Evolutionary conservation across 1,284 basidiomycete species (phyloP).

Genomic region (Blastosporella zonata): DNA sequence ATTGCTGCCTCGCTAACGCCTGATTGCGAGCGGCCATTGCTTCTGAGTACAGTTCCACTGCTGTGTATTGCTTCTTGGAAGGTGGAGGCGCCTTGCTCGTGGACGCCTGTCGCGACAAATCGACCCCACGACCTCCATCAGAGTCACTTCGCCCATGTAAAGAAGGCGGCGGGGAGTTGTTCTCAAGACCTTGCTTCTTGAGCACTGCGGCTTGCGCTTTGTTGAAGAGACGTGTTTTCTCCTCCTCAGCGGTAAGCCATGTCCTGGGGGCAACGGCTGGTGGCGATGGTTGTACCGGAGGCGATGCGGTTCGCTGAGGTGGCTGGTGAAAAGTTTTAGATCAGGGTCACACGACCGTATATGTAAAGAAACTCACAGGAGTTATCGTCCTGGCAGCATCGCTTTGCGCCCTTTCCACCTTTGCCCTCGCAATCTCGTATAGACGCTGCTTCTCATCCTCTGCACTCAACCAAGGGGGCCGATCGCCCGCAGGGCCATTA

Average conservation of each 20-base stretch:
- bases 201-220: conserved; percentile 58
- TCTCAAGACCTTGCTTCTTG: conserved; percentile 41
- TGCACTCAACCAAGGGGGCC: conserved; percentile 36
- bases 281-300: background rate
- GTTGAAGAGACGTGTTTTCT: conserved; percentile 67
- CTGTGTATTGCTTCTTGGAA: conserved; percentile 7
- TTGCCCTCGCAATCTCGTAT: conserved; percentile 63
- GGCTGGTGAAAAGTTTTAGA: conserved; percentile 5
- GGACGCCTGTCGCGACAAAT: conserved; percentile 20
- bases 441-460: conserved; percentile 66
- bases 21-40: conserved; percentile 29
- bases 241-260: conserved; percentile 71
- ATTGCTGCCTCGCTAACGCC: conserved; percentile 13
- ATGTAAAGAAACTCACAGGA: conserved; percentile 28
- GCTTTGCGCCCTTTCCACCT: conserved; percentile 58
- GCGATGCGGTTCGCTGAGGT: conserved; percentile 8
- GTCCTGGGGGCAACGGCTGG: conserved; percentile 4
- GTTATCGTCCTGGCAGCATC: conserved; percentile 28
- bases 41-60: conserved; percentile 30
- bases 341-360: background rate
- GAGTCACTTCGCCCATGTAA: conserved; percentile 32
- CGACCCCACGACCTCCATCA: conserved; percentile 17
- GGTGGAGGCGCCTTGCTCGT: conserved; percentile 24
- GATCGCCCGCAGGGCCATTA: background rate
- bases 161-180: conserved; percentile 21